These are phyloP conservation scores for Ottelia alismoides DNA, from an alignment of 106 monocot genomes.

Conservation along the genomic window DNA sequence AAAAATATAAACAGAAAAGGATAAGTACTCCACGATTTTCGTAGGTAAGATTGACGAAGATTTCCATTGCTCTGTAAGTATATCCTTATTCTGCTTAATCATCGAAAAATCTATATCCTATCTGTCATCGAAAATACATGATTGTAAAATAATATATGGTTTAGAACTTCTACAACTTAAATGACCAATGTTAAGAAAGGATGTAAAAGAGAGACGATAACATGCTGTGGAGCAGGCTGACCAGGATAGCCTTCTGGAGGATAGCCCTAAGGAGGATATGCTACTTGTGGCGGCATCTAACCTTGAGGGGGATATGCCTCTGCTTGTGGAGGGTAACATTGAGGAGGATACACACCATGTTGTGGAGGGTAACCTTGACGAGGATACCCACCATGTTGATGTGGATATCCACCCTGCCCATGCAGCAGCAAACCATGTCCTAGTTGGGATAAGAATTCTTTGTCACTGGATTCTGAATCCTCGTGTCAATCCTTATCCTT, in stretches of 20 bases:
- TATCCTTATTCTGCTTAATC: too few relatives aligned
- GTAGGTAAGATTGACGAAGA: too few relatives aligned
- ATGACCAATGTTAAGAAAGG: too few relatives aligned
- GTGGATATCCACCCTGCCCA: constrained; percentile 2
- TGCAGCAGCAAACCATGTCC: not conserved
- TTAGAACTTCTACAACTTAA: too few relatives aligned
- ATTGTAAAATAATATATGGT: too few relatives aligned
- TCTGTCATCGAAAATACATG: too few relatives aligned
- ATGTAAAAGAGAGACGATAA: constrained; percentile 6
- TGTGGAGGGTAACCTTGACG: constrained; percentile 3
- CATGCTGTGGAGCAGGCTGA: constrained; percentile 13
- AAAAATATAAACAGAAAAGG: too few relatives aligned
- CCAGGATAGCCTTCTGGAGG: constrained; percentile 12
- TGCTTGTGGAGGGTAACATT: constrained; percentile 9
- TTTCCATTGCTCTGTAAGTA: too few relatives aligned
- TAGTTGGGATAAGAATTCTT: constrained; percentile 4
- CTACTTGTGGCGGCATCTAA: constrained; percentile 3
- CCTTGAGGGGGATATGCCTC: too few relatives aligned
- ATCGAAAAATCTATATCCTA: too few relatives aligned
- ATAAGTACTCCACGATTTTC: too few relatives aligned
- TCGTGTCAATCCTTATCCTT: constrained; percentile 17
- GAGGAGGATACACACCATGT: constrained; percentile 5
- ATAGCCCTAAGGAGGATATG: constrained; percentile 3
- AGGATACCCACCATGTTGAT: not conserved
- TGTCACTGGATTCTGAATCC: constrained; percentile 3